Evolutionary conservation across 2,329 filamentous ascomycete species (phyloP).

Genomic region (Penicillium sclerotiorum): DNA sequence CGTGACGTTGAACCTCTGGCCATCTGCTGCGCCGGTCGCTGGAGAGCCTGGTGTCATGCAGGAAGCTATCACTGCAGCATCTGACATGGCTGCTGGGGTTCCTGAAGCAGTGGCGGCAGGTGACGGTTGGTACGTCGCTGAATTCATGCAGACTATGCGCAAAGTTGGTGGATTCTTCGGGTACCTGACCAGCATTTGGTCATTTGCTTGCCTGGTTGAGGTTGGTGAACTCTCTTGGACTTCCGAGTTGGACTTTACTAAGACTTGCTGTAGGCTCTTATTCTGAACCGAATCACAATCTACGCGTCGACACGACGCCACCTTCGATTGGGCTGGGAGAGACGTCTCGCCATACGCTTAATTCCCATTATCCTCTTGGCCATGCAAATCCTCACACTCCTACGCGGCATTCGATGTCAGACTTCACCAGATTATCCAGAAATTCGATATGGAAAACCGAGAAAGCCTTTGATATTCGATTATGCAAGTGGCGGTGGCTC

Average conservation of each 20-base stretch:
- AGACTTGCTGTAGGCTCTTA: slow-evolving; percentile 61
- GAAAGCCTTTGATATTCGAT: slow-evolving; percentile 67
- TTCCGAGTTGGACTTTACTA: background rate
- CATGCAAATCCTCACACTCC: slow-evolving; percentile 67
- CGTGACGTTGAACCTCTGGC: slow-evolving; percentile 29
- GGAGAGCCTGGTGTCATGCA: slow-evolving; percentile 28
- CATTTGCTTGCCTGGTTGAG: slow-evolving; percentile 81
- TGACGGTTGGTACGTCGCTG: slow-evolving; percentile 42
- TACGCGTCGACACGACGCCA: slow-evolving; percentile 86
- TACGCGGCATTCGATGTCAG: slow-evolving; percentile 90
- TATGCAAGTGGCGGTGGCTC: slow-evolving; percentile 70
- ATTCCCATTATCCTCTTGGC: slow-evolving; percentile 71
- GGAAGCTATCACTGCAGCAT: slow-evolving; percentile 46
- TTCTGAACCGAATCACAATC: slow-evolving; percentile 89
- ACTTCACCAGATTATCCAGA: slow-evolving; percentile 73
- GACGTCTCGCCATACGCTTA: slow-evolving; percentile 70
- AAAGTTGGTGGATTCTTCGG: slow-evolving; percentile 84
- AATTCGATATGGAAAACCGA: slow-evolving; percentile 69
- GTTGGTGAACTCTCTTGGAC: slow-evolving; percentile 41
- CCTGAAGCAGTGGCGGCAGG: slow-evolving; percentile 36
- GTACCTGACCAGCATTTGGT: slow-evolving; percentile 92
- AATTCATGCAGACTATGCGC: slow-evolving; percentile 57
- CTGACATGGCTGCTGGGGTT: slow-evolving; percentile 36
- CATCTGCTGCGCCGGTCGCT: slow-evolving; percentile 14
- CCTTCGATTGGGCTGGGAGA: slow-evolving; percentile 72